A percentile compares a stretch with the other conserved stretches of the same genome.
phyloP scores from a whole-genome alignment of 345 rosid genomes.

The Populus pruinosa region DNA sequence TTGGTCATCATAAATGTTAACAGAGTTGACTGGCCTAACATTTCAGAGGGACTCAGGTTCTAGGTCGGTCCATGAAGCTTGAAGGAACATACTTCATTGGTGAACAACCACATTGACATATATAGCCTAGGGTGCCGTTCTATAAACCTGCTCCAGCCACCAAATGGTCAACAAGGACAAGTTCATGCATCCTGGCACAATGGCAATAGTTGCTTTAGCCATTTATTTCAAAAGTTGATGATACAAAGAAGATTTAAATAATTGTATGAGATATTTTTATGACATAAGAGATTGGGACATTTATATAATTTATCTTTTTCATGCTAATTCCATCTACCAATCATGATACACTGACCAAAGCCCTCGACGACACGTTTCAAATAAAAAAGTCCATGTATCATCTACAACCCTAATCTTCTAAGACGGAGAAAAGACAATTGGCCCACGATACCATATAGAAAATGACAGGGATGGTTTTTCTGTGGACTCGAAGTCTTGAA shows the following conservation, averaged over 20 bases:
- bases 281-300: no score
- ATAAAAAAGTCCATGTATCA: not conserved
- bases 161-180: not conserved
- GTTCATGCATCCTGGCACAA: not conserved
- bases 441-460: not conserved
- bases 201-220: not conserved
- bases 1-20: slow-evolving; percentile 8
- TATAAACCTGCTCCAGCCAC: not conserved
- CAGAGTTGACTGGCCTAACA: slow-evolving; percentile 25
- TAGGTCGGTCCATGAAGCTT: not conserved
- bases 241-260: not conserved
- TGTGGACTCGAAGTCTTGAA: not conserved
- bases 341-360: no score
- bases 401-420: not conserved
- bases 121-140: not conserved
- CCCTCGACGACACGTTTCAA: not conserved
- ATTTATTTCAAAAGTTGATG: not conserved
- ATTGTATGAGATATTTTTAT: not conserved
- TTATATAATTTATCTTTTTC: no score
- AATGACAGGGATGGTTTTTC: not conserved
- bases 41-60: slow-evolving; percentile 9
- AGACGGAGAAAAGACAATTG: not conserved
- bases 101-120: not conserved
- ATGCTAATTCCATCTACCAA: no score
- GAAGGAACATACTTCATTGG: not conserved